Conservation (phyloP, 192 early-diverging fungal species). For the Coemansia sp. region DNA sequence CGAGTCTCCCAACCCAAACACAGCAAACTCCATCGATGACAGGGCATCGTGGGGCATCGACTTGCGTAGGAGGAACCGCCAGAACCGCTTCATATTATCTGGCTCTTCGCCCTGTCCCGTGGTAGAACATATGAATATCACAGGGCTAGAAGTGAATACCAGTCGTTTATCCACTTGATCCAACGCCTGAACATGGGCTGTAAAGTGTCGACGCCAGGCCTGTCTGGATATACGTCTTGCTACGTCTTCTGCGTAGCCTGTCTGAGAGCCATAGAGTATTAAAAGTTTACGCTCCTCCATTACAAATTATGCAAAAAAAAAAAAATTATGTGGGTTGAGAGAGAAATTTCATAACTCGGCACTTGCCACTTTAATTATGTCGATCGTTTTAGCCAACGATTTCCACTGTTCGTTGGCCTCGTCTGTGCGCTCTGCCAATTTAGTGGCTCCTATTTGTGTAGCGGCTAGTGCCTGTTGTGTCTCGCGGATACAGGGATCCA, state of each 20-base stretch:
- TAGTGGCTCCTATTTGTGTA: slow-evolving; percentile 13
- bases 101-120: slow-evolving; percentile 95
- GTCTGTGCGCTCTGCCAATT: slow-evolving; percentile 29
- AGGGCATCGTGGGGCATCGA: slow-evolving; percentile 70
- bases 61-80: slow-evolving; percentile 90
- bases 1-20: slow-evolving; percentile 96
- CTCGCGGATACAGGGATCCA: slow-evolving; percentile 39
- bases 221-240: slow-evolving; percentile 84
- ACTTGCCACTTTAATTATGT: slow-evolving; percentile 47
- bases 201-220: slow-evolving; percentile 76
- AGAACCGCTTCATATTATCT: slow-evolving; percentile 92
- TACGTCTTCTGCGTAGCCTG: slow-evolving; percentile 90
- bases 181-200: slow-evolving; percentile 67
- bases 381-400: slow-evolving; percentile 43
- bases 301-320: background rate
- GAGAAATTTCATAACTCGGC: slow-evolving; percentile 23
- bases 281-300: slow-evolving; percentile 54
- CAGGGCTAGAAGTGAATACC: slow-evolving; percentile 10
- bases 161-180: slow-evolving; percentile 73
- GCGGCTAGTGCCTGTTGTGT: slow-evolving; percentile 44
- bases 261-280: slow-evolving; percentile 92
- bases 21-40: slow-evolving; percentile 72
- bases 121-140: slow-evolving; percentile 88
- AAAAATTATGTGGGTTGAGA: background rate
- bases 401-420: slow-evolving; percentile 40